Conservation (phyloP, 2,329 filamentous ascomycete genomes). For the Pezicula carpinea region DNA sequence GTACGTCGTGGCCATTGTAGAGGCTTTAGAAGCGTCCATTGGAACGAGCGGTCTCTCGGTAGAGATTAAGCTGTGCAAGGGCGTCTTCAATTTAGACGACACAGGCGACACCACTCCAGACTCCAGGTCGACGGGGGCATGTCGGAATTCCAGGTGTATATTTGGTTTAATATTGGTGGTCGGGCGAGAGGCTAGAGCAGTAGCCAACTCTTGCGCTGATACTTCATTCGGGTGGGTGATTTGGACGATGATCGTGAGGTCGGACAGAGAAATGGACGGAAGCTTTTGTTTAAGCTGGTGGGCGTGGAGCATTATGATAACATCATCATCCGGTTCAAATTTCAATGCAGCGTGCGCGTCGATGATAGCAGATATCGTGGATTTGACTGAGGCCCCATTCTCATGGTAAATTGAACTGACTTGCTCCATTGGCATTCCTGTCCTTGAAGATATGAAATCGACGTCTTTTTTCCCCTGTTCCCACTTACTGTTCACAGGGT, state of each 20-base stretch:
- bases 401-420: conserved; percentile 57
- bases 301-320: conserved; percentile 42
- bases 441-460: conserved; percentile 53
- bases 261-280: conserved; percentile 40
- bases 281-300: conserved; percentile 51
- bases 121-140: conserved; percentile 15
- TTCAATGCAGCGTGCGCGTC: conserved; percentile 20
- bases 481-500: conserved; percentile 48
- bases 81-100: conserved; percentile 1
- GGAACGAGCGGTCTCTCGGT: neutral
- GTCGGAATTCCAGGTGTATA: conserved; percentile 25
- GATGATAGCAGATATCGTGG: conserved; percentile 48
- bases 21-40: neutral
- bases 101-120: neutral
- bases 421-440: conserved; percentile 38
- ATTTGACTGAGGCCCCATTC: conserved; percentile 48
- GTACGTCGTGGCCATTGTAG: conserved; percentile 1
- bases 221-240: conserved; percentile 52
- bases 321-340: conserved; percentile 39
- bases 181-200: conserved; percentile 38
- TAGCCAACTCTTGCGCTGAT: conserved; percentile 55
- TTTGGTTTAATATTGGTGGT: conserved; percentile 5
- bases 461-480: conserved; percentile 50
- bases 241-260: conserved; percentile 48
- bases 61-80: conserved; percentile 7